Conservation (phyloP, 78 protist genomes). For the Tieghemostelium lacteum region DNA sequence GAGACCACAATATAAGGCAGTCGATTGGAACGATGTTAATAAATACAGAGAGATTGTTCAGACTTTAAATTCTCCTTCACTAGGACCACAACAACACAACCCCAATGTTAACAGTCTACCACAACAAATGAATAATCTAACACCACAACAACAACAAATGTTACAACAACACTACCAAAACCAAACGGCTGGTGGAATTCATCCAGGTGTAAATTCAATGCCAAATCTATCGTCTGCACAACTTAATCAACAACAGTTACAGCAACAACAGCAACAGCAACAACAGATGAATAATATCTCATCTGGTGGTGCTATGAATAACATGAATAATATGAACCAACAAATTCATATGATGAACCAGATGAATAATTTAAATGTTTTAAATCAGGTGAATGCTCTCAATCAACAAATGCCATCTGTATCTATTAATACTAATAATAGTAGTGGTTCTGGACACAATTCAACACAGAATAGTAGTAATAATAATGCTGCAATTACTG, state of each 20-base stretch:
- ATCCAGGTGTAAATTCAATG: not conserved
- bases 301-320: not conserved
- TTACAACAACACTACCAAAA: not conserved
- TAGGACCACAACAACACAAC: conserved; percentile 8
- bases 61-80: conserved; percentile 20
- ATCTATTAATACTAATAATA: not conserved
- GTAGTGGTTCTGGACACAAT: too few species aligned
- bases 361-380: conserved; percentile 17
- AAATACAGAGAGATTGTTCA: conserved; percentile 52
- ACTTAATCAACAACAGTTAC: not conserved
- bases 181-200: conserved; percentile 4
- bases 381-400: conserved; percentile 25
- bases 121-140: too few species aligned
- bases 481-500: too few species aligned
- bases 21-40: conserved; percentile 53
- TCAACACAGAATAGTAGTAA: too few species aligned
- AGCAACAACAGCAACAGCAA: not conserved
- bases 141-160: not conserved
- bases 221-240: not conserved
- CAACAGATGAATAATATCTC: not conserved
- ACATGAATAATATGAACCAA: conserved; percentile 45
- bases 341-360: conserved; percentile 8
- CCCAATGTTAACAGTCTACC: not conserved
- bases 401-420: conserved; percentile 7
- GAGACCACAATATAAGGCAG: conserved; percentile 65